These are phyloP conservation scores for Xylariaceae sp. DNA, from an alignment of 2,329 filamentous ascomycete species.

Conservation along the genomic window DNA sequence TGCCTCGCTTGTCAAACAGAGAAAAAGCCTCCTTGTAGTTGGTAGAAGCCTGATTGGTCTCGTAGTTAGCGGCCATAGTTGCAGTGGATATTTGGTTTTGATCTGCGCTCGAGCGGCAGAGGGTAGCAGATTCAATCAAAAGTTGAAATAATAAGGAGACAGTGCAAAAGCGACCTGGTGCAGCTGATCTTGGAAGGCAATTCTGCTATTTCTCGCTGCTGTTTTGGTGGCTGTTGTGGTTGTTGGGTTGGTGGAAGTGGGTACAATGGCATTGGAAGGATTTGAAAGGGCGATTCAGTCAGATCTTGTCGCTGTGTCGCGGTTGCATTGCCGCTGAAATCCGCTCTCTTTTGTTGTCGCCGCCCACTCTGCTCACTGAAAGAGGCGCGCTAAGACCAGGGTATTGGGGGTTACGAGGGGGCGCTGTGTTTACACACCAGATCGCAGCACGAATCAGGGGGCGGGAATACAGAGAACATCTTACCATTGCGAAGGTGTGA, in stretches of 20 bases:
- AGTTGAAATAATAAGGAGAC: conserved; percentile 6
- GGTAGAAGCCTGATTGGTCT: conserved; percentile 62
- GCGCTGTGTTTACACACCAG: conserved; percentile 24
- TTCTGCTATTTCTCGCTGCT: background rate
- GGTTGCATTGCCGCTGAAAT: conserved; percentile 11
- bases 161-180: background rate
- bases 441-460: conserved; percentile 11
- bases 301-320: too few relatives aligned
- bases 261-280: background rate
- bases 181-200: background rate
- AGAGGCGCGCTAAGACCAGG: conserved; percentile 27
- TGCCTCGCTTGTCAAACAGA: conserved; percentile 98
- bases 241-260: background rate
- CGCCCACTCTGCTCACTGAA: conserved; percentile 20
- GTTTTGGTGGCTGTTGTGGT: too few relatives aligned
- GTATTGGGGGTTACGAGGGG: conserved; percentile 27
- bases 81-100: conserved; percentile 8
- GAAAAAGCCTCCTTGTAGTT: conserved; percentile 99
- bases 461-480: conserved; percentile 12
- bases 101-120: conserved; percentile 10
- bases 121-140: background rate
- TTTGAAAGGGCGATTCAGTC: background rate
- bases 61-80: conserved; percentile 32
- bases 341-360: conserved; percentile 8
- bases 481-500: conserved; percentile 25